Conservation (phyloP, 306 rosid species). For the Inga leiocalycina region DNA sequence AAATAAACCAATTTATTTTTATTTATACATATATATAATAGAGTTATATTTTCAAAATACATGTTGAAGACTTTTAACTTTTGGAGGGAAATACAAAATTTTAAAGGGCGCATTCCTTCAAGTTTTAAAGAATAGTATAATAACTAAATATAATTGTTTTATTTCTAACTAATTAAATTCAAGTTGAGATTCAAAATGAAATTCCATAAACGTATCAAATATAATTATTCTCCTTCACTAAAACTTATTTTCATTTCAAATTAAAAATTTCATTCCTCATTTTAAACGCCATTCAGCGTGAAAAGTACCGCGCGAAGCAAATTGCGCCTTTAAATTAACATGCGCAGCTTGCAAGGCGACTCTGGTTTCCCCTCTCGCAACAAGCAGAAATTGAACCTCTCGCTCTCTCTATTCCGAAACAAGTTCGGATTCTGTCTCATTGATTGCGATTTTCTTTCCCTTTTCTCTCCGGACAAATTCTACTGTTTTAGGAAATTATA, state of each 20-base stretch:
- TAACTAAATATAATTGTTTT: too few species aligned
- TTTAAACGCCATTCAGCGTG: neutral
- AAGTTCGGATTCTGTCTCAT: constrained; percentile 13
- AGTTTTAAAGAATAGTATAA: too few species aligned
- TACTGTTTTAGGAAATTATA: too few species aligned
- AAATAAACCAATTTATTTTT: too few species aligned
- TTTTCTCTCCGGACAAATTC: neutral
- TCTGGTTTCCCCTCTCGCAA: neutral
- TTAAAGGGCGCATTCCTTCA: too few species aligned
- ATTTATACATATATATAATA: too few species aligned
- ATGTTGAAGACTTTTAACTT: too few species aligned
- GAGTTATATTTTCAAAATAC: too few species aligned
- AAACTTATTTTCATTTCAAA: neutral
- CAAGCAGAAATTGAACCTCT: constrained; percentile 25
- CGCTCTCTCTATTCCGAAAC: neutral
- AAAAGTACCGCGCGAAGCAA: neutral
- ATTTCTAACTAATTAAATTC: too few species aligned
- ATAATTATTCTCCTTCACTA: too few species aligned
- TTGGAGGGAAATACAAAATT: too few species aligned
- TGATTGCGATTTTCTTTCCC: neutral
- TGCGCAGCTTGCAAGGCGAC: neutral
- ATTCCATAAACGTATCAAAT: too few species aligned
- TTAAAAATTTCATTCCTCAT: neutral
- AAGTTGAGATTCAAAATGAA: neutral
- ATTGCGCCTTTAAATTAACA: neutral